Percentiles rank a stretch among this genome's conserved stretches.
Evolutionary conservation across 148 eudicot species (phyloP).

Genomic region (Diospyros kaki): DNA sequence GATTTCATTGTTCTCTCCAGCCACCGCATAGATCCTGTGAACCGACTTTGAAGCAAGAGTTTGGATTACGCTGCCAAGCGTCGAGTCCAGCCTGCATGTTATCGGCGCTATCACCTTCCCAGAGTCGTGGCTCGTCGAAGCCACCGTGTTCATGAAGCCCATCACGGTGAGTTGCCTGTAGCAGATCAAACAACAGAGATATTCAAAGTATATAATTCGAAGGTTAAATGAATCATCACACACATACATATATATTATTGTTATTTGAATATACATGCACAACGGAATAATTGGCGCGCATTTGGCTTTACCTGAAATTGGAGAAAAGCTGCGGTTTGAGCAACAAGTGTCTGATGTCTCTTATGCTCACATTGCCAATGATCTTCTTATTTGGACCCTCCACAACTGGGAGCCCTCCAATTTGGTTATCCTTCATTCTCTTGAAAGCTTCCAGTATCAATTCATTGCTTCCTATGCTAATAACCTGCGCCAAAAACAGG

Average conservation of each 20-base stretch:
- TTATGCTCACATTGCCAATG: conserved; percentile 81
- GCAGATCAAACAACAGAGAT: not conserved
- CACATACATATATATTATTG: too few relatives aligned
- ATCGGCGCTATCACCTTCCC: conserved; percentile 50
- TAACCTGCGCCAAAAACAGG: conserved; percentile 42
- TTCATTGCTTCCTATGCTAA: conserved; percentile 59
- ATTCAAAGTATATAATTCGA: too few relatives aligned
- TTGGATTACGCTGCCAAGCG: conserved; percentile 59
- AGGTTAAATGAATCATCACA: too few relatives aligned
- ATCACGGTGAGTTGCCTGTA: conserved; percentile 70
- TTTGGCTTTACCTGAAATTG: conserved; percentile 51
- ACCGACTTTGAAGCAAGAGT: conserved; percentile 61
- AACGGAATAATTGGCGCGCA: too few relatives aligned
- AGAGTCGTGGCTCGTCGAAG: conserved; percentile 33
- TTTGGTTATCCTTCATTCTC: conserved; percentile 76
- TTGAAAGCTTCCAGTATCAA: conserved; percentile 85
- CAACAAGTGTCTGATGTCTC: conserved; percentile 76
- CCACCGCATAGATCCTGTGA: conserved; percentile 68
- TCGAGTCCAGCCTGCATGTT: conserved; percentile 60
- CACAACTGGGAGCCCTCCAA: conserved; percentile 91
- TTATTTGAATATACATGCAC: too few relatives aligned
- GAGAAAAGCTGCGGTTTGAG: conserved; percentile 73
- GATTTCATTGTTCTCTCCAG: conserved; percentile 41
- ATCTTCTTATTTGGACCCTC: conserved; percentile 75
- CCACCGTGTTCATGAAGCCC: conserved; percentile 60